Base-by-base conservation (phyloP, 2,329 filamentous ascomycete species). In the Monosporascus sp. region DNA sequence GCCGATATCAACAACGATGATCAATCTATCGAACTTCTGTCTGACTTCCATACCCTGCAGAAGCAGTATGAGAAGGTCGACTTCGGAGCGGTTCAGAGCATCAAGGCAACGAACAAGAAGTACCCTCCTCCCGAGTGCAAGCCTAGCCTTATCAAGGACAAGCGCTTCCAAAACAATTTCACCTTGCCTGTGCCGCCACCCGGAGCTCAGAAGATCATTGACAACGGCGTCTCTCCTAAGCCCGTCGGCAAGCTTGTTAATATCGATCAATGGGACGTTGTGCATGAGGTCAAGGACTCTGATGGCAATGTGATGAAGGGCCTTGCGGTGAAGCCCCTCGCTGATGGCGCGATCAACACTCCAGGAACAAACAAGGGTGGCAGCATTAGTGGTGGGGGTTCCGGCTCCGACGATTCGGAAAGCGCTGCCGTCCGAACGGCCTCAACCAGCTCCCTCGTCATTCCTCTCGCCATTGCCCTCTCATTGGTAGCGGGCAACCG, bases 121-220 rank as follows among this genome's bases (percentile, higher is more conserved):
- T 71, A 70, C 35, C 66, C 69, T 45, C 59, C 88, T 3, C 86
- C 88, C 37, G 76, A 72, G 53, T 97, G 93, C 77, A 74, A 74
- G 58, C 55, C 77, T 35, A 79, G 75, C 55, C 76, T 96, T 51
- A 92, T 97, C 72, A 79, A 75, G 55, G 75, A 77, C 58, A 73
- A 79, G 55, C 80, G 78, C 57, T 96, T 96, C 77, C 81, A 80
- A 71, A 85, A 75, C 69, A 87, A 90, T 77, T 97, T 96, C 75
- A 86, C 85, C 46, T 75, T 96, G 53, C 92, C 88, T 48, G 72
- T 65, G 3, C 77, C 83, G 6, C 91, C 91, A 14, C 75, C 80
- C 4, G 88, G 85, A 59, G 86, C 85, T 40, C 77, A 85, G 56
- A 77, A 81, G 46, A 78, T 96, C 64, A 93, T 97, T 67, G 77